phyloP scores from a whole-genome alignment of 2,329 filamentous ascomycete species.

The Drechslerella dactyloides region DNA sequence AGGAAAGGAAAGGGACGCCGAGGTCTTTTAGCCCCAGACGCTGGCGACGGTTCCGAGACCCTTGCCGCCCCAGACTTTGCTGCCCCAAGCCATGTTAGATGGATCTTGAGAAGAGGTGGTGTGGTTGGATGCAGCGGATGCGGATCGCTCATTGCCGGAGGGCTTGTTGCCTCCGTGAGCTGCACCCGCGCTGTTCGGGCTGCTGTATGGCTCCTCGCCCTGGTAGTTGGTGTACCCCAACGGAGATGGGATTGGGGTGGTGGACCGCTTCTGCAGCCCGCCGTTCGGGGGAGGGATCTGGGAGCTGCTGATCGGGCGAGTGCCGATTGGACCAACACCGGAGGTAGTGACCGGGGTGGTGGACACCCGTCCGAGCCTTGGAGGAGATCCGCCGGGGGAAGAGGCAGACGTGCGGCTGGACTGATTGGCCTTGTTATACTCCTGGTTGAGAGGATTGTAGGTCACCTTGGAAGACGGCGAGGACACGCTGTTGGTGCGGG shows the following conservation, averaged over 20 bases:
- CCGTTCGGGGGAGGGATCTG: conserved; percentile 67
- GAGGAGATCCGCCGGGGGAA: conserved; percentile 81
- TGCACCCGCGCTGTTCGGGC: conserved; percentile 59
- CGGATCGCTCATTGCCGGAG: conserved; percentile 54
- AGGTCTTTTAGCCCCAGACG: conserved; percentile 54
- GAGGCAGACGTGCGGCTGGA: conserved; percentile 81
- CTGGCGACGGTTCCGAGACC: conserved; percentile 54
- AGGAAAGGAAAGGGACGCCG: conserved; percentile 19
- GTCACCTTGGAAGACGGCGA: conserved; percentile 75
- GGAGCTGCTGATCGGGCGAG: conserved; percentile 68
- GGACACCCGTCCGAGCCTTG: conserved; percentile 68
- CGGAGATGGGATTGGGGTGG: conserved; percentile 89
- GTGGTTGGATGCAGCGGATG: conserved; percentile 54
- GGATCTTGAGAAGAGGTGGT: conserved; percentile 52
- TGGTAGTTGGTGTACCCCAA: conserved; percentile 71
- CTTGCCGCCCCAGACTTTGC: conserved; percentile 55
- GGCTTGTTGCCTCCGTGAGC: conserved; percentile 46
- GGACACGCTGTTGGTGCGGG: conserved; percentile 80
- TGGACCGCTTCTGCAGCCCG: conserved; percentile 75
- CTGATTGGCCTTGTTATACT: conserved; percentile 61
- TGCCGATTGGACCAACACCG: conserved; percentile 89
- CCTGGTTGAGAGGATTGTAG: conserved; percentile 38
- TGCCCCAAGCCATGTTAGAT: conserved; percentile 54
- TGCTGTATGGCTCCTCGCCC: conserved; percentile 63
- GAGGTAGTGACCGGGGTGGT: conserved; percentile 65